Evolutionary conservation across 2,329 filamentous ascomycete species (phyloP).

Genomic region (Cercospora sp.): DNA sequence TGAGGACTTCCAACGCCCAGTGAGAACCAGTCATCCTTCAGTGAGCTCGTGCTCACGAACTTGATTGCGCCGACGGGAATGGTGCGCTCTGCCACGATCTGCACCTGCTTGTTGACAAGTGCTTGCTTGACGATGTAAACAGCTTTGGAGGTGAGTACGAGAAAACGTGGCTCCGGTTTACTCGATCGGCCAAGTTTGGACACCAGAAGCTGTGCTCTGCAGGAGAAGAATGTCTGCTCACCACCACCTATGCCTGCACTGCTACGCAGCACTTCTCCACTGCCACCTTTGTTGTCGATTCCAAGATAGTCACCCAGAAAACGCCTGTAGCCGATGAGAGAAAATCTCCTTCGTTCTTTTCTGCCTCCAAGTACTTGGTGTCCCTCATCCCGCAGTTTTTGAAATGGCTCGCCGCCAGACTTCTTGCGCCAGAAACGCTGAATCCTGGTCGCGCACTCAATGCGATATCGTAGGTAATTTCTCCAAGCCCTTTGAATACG

Average conservation of each 20-base stretch:
- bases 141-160: slow-evolving; percentile 77
- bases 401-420: slow-evolving; percentile 82
- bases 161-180: slow-evolving; percentile 81
- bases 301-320: slow-evolving; percentile 96
- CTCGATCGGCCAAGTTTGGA: slow-evolving; percentile 96
- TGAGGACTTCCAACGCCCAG: slow-evolving; percentile 85
- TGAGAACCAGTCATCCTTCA: slow-evolving; percentile 96
- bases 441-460: slow-evolving; percentile 89
- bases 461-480: slow-evolving; percentile 89
- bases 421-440: slow-evolving; percentile 95
- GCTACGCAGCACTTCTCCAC: slow-evolving; percentile 76
- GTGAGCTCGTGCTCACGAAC: slow-evolving; percentile 74
- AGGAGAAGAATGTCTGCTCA: slow-evolving; percentile 84
- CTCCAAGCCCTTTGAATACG: slow-evolving; percentile 97
- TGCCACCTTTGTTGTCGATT: slow-evolving; percentile 75
- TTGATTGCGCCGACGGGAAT: slow-evolving; percentile 87
- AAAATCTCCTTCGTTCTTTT: slow-evolving; percentile 90
- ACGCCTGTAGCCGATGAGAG: slow-evolving; percentile 83
- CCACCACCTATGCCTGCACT: slow-evolving; percentile 66
- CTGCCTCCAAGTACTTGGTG: slow-evolving; percentile 77
- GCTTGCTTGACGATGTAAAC: slow-evolving; percentile 87
- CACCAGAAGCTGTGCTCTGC: slow-evolving; percentile 83
- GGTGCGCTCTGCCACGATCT: slow-evolving; percentile 77
- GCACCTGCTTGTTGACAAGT: slow-evolving; percentile 76
- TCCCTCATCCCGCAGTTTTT: slow-evolving; percentile 84